phyloP scores from a whole-genome alignment of 768 basidiomycete genomes.

The Lyophyllum decastes region DNA sequence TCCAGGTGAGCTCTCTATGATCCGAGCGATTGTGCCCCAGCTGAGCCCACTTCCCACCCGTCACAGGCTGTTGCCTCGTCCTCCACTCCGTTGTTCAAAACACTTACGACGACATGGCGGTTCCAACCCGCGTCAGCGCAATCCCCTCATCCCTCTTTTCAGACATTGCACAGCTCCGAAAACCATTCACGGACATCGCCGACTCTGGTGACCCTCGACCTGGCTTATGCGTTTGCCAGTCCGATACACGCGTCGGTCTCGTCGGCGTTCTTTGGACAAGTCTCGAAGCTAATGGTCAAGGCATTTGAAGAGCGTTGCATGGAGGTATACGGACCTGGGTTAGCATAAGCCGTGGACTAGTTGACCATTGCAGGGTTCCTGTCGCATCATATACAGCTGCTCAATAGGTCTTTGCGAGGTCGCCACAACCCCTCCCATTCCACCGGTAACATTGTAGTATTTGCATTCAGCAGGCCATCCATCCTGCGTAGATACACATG shows the following conservation, averaged over 20 bases:
- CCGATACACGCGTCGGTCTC: slow-evolving; percentile 86
- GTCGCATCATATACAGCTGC: not conserved
- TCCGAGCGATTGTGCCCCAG: not conserved
- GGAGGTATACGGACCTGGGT: slow-evolving; percentile 63
- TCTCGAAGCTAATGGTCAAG: slow-evolving; percentile 85
- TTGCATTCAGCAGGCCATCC: too few relatives aligned
- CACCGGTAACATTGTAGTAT: too few relatives aligned
- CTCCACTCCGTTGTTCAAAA: slow-evolving; percentile 72
- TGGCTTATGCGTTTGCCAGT: slow-evolving; percentile 85
- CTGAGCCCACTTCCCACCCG: slow-evolving; percentile 7
- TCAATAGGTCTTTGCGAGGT: not conserved
- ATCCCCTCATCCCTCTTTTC: slow-evolving; percentile 38
- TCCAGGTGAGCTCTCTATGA: slow-evolving; percentile 59
- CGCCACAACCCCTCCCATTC: not conserved
- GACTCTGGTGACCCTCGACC: slow-evolving; percentile 84
- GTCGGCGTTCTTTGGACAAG: slow-evolving; percentile 81
- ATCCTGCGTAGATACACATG: too few relatives aligned
- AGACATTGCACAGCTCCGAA: slow-evolving; percentile 16
- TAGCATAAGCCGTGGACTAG: slow-evolving; percentile 1
- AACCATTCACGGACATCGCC: slow-evolving; percentile 34
- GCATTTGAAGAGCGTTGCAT: slow-evolving; percentile 89
- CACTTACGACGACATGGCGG: slow-evolving; percentile 71
- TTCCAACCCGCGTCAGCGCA: slow-evolving; percentile 57
- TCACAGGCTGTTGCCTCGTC: slow-evolving; percentile 70
- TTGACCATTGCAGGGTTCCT: too few relatives aligned